Evolutionary conservation across 495 filamentous ascomycete genomes (phyloP).

Genomic region (Aspergillus sclerotioniger): DNA sequence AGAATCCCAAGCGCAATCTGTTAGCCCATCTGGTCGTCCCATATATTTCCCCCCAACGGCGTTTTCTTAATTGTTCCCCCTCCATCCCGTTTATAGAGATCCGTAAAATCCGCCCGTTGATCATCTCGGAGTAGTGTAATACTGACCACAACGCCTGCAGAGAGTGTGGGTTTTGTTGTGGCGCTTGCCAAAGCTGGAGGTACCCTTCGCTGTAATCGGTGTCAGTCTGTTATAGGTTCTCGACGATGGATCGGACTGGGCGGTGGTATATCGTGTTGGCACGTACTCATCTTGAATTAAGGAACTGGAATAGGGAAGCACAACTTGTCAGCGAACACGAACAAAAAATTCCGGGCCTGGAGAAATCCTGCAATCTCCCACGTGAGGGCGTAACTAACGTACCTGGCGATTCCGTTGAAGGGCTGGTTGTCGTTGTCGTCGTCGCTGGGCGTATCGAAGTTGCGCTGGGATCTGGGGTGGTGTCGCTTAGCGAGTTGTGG

Average conservation of each 20-base stretch:
- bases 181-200: conserved; percentile 95
- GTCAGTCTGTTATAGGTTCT: conserved; percentile 43
- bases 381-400: conserved; percentile 18
- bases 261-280: conserved; percentile 28
- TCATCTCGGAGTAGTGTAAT: conserved; percentile 28
- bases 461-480: conserved; percentile 36
- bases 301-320: conserved; percentile 34
- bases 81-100: conserved; percentile 7
- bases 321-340: conserved; percentile 15
- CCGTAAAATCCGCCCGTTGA: conserved; percentile 14
- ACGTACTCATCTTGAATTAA: conserved; percentile 69
- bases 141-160: conserved; percentile 98
- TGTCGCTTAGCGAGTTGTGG: conserved; percentile 45
- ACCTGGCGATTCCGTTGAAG: conserved; percentile 53
- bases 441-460: conserved; percentile 49
- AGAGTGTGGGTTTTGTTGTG: conserved; percentile 99
- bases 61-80: conserved; percentile 1
- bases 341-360: not conserved
- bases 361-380: not conserved
- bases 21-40: conserved; percentile 23
- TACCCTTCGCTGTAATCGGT: conserved; percentile 75
- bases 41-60: conserved; percentile 2
- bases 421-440: conserved; percentile 53
- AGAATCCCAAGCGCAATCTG: conserved; percentile 28
- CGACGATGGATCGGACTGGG: conserved; percentile 25